These are phyloP conservation scores for Coniochaeta prunicola DNA, from an alignment of 2,329 filamentous ascomycete genomes.

Conservation along the genomic window DNA sequence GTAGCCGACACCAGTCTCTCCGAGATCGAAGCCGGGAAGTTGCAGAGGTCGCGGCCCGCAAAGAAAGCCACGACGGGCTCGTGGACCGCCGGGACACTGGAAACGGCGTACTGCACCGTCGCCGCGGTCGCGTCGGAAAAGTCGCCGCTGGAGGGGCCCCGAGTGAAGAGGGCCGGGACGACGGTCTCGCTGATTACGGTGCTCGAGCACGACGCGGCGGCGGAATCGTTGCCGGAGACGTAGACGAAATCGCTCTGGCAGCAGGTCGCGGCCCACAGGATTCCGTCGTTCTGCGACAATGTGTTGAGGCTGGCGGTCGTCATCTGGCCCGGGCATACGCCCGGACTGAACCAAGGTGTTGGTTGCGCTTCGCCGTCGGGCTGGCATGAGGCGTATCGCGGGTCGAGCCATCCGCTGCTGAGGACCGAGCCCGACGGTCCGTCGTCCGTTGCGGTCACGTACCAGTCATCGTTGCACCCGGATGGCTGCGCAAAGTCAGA, in stretches of 20 bases:
- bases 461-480: not conserved
- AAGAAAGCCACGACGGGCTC: not conserved
- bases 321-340: not conserved
- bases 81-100: not conserved
- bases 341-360: not conserved
- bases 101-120: too few relatives aligned
- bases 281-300: not conserved
- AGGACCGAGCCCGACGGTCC: not conserved
- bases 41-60: not conserved
- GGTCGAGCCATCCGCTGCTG: not conserved
- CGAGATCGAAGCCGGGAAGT: not conserved
- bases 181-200: not conserved
- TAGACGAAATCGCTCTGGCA: not conserved
- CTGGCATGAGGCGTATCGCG: not conserved
- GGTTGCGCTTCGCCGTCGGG: not conserved
- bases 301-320: not conserved
- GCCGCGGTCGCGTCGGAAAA: too few relatives aligned
- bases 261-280: not conserved
- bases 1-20: not conserved
- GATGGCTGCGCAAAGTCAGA: not conserved
- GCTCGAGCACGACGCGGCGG: not conserved
- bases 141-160: too few relatives aligned
- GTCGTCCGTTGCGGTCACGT: not conserved
- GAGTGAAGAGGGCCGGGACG: not conserved
- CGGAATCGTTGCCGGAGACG: not conserved